Evolutionary conservation across 495 filamentous ascomycete species (phyloP), one percentile per base, ranked within the genome.

Genomic region (Penicillium diatomitis): DNA sequence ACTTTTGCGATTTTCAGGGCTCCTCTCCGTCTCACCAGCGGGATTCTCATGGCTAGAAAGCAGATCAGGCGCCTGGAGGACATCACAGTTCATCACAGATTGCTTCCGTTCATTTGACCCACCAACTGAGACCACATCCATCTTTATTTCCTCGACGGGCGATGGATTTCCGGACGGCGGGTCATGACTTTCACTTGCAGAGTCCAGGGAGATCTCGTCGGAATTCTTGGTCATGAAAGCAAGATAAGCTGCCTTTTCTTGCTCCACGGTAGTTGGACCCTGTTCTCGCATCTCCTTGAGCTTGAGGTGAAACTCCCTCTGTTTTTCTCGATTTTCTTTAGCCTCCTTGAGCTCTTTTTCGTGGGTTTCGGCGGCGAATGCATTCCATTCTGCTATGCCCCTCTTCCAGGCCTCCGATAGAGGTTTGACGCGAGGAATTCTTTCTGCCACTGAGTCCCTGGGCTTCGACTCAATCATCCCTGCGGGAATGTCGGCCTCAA

Each of bases 151-250:
- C 7, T 48, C 40, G 11, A 9, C n/a, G 4, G 41, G 41, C 4
- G 41, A 44, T 1, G 31, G 41, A 20, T 44, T 44, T 3, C 41
- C 31, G 3, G 41, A 44, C 8, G 4, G 30, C 20, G 41, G 8
- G 2, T 52, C 41, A 20, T 63, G 59, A 8, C 71, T 66, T 10
- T 70, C 72, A 12, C 77, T 74, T 43, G 83, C 75, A n/a, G 77
- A 52, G 43, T 75, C 76, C 9, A 82, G 63, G 39, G 76, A 68
- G 12, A 78, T 80, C 48, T 81, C 73, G 33, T 78, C 75, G 4
- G 58, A 43, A 44, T 79, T 80, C 20, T 20, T 20, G 20, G 20
- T 20, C 20, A 20, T 2, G 0, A 20, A 20, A 20, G 20, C 20
- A 20, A 20, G 20, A 20, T 20, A 20, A 20, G 20, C 20, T 20